These are phyloP conservation scores for Coemansia sp. DNA, from an alignment of 192 early-diverging fungal genomes.

Conservation along the genomic window DNA sequence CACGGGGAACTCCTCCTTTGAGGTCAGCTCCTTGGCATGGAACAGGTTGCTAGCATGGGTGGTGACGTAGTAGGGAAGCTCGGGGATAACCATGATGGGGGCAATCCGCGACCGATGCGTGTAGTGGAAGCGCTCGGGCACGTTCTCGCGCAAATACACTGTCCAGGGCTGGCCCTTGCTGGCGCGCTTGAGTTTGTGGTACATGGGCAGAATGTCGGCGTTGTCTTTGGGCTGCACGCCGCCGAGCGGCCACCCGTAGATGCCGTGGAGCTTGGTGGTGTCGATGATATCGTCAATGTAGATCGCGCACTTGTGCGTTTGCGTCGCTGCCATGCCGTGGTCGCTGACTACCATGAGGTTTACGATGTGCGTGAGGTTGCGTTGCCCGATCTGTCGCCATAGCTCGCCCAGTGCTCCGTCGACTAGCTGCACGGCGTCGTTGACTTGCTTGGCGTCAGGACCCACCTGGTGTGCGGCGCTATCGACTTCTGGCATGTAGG, in stretches of 20 bases:
- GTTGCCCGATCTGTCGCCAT: conserved; percentile 56
- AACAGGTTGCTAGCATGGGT: conserved; percentile 24
- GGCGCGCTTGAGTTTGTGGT: conserved; percentile 53
- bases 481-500: conserved; percentile 85
- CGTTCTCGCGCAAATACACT: conserved; percentile 71
- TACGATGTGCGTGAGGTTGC: conserved; percentile 64
- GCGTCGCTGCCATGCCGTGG: conserved; percentile 77
- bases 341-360: conserved; percentile 77
- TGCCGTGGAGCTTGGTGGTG: conserved; percentile 51
- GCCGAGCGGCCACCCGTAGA: conserved; percentile 67
- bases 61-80: conserved; percentile 64
- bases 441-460: conserved; percentile 65
- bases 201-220: conserved; percentile 56
- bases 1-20: conserved; percentile 22
- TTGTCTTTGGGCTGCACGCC: conserved; percentile 60
- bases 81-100: conserved; percentile 72
- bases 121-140: conserved; percentile 78
- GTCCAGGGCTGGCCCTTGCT: conserved; percentile 57
- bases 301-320: conserved; percentile 59
- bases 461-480: conserved; percentile 73
- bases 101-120: conserved; percentile 65
- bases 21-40: conserved; percentile 4
- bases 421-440: conserved; percentile 57
- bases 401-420: conserved; percentile 67
- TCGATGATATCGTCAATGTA: conserved; percentile 78